Evolutionary conservation across 768 basidiomycete species (phyloP).

Genomic region (Ephemerocybe angulata): DNA sequence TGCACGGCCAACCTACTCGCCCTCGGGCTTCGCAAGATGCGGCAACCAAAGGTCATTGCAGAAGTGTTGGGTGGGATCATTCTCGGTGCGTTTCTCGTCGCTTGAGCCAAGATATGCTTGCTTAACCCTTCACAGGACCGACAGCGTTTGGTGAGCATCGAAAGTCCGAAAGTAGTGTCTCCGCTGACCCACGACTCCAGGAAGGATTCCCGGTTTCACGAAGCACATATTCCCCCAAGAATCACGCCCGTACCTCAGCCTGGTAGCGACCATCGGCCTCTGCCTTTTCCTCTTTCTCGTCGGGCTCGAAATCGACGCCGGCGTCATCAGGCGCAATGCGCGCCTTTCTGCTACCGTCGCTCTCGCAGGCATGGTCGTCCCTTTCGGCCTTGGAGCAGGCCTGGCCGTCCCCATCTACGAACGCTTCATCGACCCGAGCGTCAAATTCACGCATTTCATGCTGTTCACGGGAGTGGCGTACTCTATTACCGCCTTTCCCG

Average conservation of each 20-base stretch:
- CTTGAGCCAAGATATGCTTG: not conserved
- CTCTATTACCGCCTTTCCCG: slow-evolving; percentile 84
- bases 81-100: slow-evolving; percentile 45
- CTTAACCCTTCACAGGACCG: slow-evolving; percentile 33
- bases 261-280: slow-evolving; percentile 86
- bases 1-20: slow-evolving; percentile 73
- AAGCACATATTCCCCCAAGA: slow-evolving; percentile 73
- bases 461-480: slow-evolving; percentile 92
- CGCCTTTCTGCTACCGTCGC: slow-evolving; percentile 67
- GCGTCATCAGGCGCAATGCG: slow-evolving; percentile 75
- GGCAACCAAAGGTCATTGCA: slow-evolving; percentile 83
- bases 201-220: slow-evolving; percentile 87
- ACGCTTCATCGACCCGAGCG: slow-evolving; percentile 62
- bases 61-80: slow-evolving; percentile 87
- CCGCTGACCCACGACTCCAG: slow-evolving; percentile 22
- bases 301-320: slow-evolving; percentile 84
- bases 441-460: slow-evolving; percentile 86
- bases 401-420: slow-evolving; percentile 63
- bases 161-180: not conserved
- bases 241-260: slow-evolving; percentile 73
- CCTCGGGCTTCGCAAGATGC: slow-evolving; percentile 64
- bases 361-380: slow-evolving; percentile 78
- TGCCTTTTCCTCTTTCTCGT: slow-evolving; percentile 90
- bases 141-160: slow-evolving; percentile 41
- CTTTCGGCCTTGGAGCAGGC: slow-evolving; percentile 81